These are phyloP conservation scores for Dactylellina parvicollis DNA, from an alignment of 2,329 filamentous ascomycete genomes.

Conservation along the genomic window DNA sequence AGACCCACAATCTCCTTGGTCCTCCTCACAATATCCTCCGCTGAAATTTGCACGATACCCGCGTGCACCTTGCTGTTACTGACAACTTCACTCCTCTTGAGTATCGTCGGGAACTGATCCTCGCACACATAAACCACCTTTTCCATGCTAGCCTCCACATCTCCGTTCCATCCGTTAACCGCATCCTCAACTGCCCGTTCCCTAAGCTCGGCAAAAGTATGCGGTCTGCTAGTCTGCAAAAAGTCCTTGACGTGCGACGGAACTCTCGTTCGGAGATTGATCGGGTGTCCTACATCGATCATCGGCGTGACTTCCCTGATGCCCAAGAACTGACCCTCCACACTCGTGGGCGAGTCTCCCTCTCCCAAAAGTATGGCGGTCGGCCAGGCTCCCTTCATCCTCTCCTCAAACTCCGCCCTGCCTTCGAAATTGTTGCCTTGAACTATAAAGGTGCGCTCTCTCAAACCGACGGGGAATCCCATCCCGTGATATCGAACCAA, in stretches of 20 bases:
- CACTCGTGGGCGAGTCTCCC: constrained; percentile 75
- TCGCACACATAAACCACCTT: constrained; percentile 85
- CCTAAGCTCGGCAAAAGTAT: constrained; percentile 54
- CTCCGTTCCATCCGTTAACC: constrained; percentile 52
- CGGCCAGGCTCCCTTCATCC: constrained; percentile 90
- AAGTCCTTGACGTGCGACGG: constrained; percentile 86
- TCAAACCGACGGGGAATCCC: constrained; percentile 80
- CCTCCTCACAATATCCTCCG: constrained; percentile 90
- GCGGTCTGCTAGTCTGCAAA: constrained; percentile 66
- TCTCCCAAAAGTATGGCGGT: constrained; percentile 80
- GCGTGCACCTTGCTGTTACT: constrained; percentile 73
- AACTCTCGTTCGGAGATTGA: constrained; percentile 88
- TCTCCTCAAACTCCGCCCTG: constrained; percentile 83
- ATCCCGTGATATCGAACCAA: constrained; percentile 88
- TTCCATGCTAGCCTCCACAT: constrained; percentile 62
- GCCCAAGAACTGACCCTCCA: constrained; percentile 90
- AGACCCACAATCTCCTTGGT: constrained; percentile 82
- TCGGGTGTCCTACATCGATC: constrained; percentile 80
- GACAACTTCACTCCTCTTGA: constrained; percentile 86
- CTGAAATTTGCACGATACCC: constrained; percentile 81
- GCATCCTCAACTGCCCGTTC: constrained; percentile 46
- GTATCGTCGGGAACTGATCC: constrained; percentile 88
- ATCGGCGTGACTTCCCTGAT: constrained; percentile 83
- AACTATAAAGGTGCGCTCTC: constrained; percentile 92
- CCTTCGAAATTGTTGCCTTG: constrained; percentile 82